A percentile compares a stretch with the other conserved stretches of the same genome.
Conservation (phyloP, 805 yeast genomes). For the Spathaspora sp. region DNA sequence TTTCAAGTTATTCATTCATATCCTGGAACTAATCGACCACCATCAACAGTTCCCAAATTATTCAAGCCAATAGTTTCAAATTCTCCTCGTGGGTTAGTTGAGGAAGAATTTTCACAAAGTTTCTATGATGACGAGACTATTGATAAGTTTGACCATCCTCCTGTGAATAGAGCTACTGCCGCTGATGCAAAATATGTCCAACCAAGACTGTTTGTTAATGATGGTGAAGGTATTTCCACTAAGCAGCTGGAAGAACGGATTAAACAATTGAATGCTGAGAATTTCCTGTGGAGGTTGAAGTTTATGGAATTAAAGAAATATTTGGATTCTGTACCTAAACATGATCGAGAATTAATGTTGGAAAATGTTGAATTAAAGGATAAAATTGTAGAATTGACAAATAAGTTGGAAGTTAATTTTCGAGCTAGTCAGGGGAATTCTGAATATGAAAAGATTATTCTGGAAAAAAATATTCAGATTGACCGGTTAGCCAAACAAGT, state of each 20-base stretch:
- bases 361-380: constrained; percentile 8
- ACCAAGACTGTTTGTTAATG: constrained; percentile 1
- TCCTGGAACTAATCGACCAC: not conserved
- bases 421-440: not conserved
- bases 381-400: not conserved
- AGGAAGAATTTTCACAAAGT: not conserved
- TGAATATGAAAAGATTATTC: not conserved
- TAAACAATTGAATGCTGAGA: constrained; percentile 8
- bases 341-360: constrained; percentile 5
- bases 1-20: constrained; percentile 8
- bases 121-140: constrained; percentile 5
- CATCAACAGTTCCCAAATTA: not conserved
- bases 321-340: constrained; percentile 7
- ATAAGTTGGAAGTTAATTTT: not conserved
- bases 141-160: constrained; percentile 6
- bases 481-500: not conserved
- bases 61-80: constrained; percentile 4
- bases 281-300: constrained; percentile 8
- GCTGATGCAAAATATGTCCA: not conserved
- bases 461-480: not conserved
- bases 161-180: not conserved
- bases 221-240: constrained; percentile 5
- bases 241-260: constrained; percentile 10
- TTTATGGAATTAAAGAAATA: constrained; percentile 6
- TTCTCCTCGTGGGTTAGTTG: not conserved